Conservation (phyloP, 2,329 filamentous ascomycete species). For the Sclerotinia minor region DNA sequence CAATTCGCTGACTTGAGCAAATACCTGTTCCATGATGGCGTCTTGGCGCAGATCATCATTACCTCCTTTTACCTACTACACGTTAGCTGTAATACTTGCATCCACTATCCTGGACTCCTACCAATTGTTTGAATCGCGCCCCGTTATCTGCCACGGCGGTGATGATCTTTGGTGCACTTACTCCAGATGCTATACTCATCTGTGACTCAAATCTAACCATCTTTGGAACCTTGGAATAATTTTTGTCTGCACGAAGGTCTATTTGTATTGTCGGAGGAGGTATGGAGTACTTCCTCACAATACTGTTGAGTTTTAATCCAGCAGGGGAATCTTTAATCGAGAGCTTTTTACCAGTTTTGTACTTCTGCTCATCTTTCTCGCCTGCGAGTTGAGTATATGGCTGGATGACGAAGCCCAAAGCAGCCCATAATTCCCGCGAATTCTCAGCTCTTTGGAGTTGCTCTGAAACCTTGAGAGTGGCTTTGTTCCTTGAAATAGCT, state of each 20-base stretch:
- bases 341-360: slow-evolving; percentile 67
- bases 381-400: slow-evolving; percentile 64
- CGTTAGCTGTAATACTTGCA: slow-evolving; percentile 31
- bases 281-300: slow-evolving; percentile 65
- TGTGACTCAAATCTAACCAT: slow-evolving; percentile 70
- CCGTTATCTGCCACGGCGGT: slow-evolving; percentile 80
- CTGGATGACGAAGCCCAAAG: slow-evolving; percentile 73
- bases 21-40: slow-evolving; percentile 99
- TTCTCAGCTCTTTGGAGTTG: slow-evolving; percentile 54
- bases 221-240: slow-evolving; percentile 77
- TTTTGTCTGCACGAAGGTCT: slow-evolving; percentile 66
- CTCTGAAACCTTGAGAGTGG: slow-evolving; percentile 66
- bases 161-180: slow-evolving; percentile 92
- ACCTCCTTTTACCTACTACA: slow-evolving; percentile 75
- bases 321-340: slow-evolving; percentile 62
- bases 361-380: slow-evolving; percentile 62
- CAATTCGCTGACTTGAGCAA: slow-evolving; percentile 89
- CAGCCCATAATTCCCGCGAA: slow-evolving; percentile 62
- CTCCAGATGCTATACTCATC: slow-evolving; percentile 83
- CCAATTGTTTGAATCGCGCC: slow-evolving; percentile 78
- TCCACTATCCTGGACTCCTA: slow-evolving; percentile 35
- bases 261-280: slow-evolving; percentile 90
- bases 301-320: slow-evolving; percentile 62
- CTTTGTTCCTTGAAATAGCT: slow-evolving; percentile 70
- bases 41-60: slow-evolving; percentile 97